phyloP scores from a whole-genome alignment of 345 rosid genomes.

The Erysimum cheiranthoides region DNA sequence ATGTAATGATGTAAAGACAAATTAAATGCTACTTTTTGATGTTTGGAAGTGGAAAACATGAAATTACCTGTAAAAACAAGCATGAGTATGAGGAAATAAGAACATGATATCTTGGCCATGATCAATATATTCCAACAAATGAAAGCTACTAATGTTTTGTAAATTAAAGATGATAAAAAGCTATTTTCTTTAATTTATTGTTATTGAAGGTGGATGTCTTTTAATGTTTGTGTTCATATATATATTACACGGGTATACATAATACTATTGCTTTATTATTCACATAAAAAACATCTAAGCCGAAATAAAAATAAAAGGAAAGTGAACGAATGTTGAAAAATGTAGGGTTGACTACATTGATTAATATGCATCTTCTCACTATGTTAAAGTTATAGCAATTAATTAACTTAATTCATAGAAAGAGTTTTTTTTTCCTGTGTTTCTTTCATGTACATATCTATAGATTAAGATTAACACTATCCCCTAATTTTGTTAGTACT shows the following conservation, averaged over 20 bases:
- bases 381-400: neutral
- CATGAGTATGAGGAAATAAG: slow-evolving; percentile 17
- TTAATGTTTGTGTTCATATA: neutral
- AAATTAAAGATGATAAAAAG: neutral
- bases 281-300: too few relatives aligned
- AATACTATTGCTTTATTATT: too few relatives aligned
- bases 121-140: neutral
- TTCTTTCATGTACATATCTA: neutral
- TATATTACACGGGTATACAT: too few relatives aligned
- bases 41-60: too few relatives aligned
- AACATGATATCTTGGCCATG: slow-evolving; percentile 31
- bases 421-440: neutral
- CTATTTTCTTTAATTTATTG: neutral
- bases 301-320: neutral
- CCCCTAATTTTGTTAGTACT: neutral
- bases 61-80: slow-evolving; percentile 23
- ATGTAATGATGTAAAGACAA: too few relatives aligned
- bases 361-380: neutral
- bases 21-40: neutral
- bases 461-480: neutral
- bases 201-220: too few relatives aligned
- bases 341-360: neutral
- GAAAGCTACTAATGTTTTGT: neutral
- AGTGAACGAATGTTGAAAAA: neutral
- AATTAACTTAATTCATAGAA: neutral